Conservation (phyloP, 495 filamentous ascomycete species). For the Neurospora discreta region DNA sequence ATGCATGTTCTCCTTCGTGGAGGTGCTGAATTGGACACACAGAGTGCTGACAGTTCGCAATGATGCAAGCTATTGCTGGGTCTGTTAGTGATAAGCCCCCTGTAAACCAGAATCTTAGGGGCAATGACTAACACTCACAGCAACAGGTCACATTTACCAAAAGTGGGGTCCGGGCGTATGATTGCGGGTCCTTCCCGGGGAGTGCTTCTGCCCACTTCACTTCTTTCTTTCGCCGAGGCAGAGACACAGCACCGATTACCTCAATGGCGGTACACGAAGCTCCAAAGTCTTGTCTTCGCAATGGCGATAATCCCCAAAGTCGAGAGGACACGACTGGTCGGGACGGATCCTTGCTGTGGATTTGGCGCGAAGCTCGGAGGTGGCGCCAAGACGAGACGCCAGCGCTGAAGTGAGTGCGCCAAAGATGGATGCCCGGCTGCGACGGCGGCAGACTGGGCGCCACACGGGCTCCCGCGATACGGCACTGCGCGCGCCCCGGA, state of each 20-base stretch:
- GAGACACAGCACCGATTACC: not conserved
- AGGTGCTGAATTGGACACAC: not conserved
- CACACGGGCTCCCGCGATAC: not conserved
- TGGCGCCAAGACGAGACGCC: not conserved
- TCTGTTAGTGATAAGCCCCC: accelerated
- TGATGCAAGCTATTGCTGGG: not conserved
- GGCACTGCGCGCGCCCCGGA: not conserved
- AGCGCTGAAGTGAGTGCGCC: not conserved
- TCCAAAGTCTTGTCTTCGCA: no score
- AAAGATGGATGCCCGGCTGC: not conserved
- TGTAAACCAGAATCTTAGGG: accelerated
- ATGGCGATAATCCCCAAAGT: no score
- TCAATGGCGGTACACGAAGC: not conserved
- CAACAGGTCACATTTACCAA: not conserved
- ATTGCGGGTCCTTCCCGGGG: not conserved
- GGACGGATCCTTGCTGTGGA: not conserved
- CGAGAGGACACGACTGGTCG: not conserved
- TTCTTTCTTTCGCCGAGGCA: not conserved
- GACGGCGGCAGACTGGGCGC: not conserved
- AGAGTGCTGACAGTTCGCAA: not conserved
- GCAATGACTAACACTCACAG: not conserved
- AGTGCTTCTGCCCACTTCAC: not conserved
- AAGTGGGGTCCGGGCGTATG: not conserved
- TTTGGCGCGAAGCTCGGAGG: not conserved
- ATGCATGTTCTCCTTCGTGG: not conserved